Evolutionary conservation across 2,329 filamentous ascomycete species (phyloP).

Genomic region (Verticillium klebahnii): DNA sequence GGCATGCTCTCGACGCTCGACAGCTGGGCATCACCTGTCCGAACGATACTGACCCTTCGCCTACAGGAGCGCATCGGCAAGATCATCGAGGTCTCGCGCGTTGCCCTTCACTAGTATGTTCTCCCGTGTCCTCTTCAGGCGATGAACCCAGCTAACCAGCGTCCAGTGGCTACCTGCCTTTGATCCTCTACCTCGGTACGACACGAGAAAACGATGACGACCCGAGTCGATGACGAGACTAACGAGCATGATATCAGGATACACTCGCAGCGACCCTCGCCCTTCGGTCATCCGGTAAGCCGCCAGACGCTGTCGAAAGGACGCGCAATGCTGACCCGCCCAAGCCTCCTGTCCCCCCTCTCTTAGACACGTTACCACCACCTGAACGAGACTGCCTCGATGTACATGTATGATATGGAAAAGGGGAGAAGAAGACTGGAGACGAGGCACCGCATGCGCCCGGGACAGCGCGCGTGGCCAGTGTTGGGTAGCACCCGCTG

Average conservation of each 20-base stretch:
- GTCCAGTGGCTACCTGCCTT: constrained; percentile 82
- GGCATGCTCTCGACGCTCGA: constrained; percentile 6
- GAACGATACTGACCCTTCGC: background rate
- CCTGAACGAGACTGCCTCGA: constrained; percentile 8
- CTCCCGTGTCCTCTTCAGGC: background rate
- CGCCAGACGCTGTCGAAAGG: background rate
- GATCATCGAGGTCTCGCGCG: constrained; percentile 89
- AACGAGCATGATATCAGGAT: constrained; percentile 52
- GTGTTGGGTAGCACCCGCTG: background rate
- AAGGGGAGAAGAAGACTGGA: background rate
- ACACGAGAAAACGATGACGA: background rate
- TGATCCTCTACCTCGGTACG: constrained; percentile 94
- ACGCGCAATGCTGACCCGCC: constrained; percentile 14
- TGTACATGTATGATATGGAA: constrained; percentile 9
- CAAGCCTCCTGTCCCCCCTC: constrained; percentile 60
- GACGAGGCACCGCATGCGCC: background rate
- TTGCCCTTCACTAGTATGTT: constrained; percentile 91
- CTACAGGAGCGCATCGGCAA: constrained; percentile 91
- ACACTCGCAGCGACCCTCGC: constrained; percentile 88
- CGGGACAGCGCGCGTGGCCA: background rate
- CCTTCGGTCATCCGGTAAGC: constrained; percentile 63
- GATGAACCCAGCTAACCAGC: constrained; percentile 26
- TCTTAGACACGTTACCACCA: constrained; percentile 37
- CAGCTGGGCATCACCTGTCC: background rate
- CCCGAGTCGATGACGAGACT: constrained; percentile 13